Evolutionary conservation across 208 protist species (phyloP), one percentile per base, ranked within the genome.

Genomic region (Trypanosoma brucei): DNA sequence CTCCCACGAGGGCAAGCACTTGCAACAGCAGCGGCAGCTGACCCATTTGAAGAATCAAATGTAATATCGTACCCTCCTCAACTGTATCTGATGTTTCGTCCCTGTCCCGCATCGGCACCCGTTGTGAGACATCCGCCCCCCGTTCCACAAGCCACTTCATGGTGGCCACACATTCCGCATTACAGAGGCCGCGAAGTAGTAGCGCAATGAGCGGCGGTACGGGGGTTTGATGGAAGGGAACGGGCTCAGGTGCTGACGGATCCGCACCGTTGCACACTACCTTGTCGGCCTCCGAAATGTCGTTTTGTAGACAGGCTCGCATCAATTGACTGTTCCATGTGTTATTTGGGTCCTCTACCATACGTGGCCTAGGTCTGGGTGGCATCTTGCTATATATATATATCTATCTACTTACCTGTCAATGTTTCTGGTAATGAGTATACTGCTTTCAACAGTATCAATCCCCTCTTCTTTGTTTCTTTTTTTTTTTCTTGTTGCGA

Each of bases 291-390:
- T 69, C 68, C 11, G 36, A 33, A 11, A 81, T 40, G 46, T 89
- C 76, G 39, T 71, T 62, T n/a, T 64, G 68, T 36, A 91, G 65
- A 13, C 62, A 77, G n/a, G 88, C 80, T 9, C 76, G 72, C 76
- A 90, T 86, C 7, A 94, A 69, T 59, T 92, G 82, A 51, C 77
- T 55, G 50, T 89, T 91, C 84, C 84, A 94, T 60, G 88, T 91
- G 78, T 94, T 84, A 44, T 80, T 74, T 1, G 84, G 81, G 64
- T 92, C 88, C 49, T 94, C 88, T 30, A 82, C 63, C 50, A 75
- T 57, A 59, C 67, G 69, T 8, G 70, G 66, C 56, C 59, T 64
- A n/a, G 46, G 5, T 51, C 77, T 84, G 6, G 70, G 65, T 37
- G 75, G 46, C 75, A 80, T 79, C 58, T 35, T n/a, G 22, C 11